A percentile compares a stretch with the other conserved stretches of the same genome.
phyloP scores from a whole-genome alignment of 2,329 filamentous ascomycete genomes.

The Alternaria sp. region DNA sequence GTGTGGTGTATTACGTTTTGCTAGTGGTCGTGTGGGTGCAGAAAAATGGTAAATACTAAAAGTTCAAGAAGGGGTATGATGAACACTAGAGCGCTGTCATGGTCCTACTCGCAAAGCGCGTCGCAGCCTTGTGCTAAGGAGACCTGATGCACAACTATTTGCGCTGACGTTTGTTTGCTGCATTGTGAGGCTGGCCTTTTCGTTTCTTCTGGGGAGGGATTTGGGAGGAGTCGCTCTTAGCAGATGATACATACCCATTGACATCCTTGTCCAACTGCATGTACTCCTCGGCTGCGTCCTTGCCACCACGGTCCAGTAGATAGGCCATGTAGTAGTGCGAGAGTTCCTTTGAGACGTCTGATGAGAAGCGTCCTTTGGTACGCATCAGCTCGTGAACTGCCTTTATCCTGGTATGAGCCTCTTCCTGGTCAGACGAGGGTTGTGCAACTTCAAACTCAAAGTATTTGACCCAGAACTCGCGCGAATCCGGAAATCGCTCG shows the following conservation, averaged over 20 bases:
- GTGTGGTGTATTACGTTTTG: slow-evolving; percentile 44
- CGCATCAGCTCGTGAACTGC: slow-evolving; percentile 79
- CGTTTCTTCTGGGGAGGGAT: slow-evolving; percentile 33
- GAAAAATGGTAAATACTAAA: slow-evolving; percentile 27
- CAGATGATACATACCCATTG: slow-evolving; percentile 68
- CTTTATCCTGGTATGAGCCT: slow-evolving; percentile 76
- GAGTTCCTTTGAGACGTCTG: slow-evolving; percentile 75
- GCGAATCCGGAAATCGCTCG: slow-evolving; percentile 84
- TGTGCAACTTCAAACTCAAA: slow-evolving; percentile 89
- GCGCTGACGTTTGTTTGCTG: slow-evolving; percentile 45
- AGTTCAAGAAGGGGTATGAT: slow-evolving; percentile 20
- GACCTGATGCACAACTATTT: slow-evolving; percentile 28
- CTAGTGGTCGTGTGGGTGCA: slow-evolving; percentile 34
- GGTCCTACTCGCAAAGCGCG: slow-evolving; percentile 3
- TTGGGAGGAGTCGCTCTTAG: slow-evolving; percentile 37
- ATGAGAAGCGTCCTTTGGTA: slow-evolving; percentile 73
- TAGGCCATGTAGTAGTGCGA: slow-evolving; percentile 82
- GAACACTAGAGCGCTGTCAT: slow-evolving; percentile 16
- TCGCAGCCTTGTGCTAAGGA: slow-evolving; percentile 16
- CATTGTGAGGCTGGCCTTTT: slow-evolving; percentile 46
- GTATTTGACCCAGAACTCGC: slow-evolving; percentile 89
- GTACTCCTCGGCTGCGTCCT: slow-evolving; percentile 86
- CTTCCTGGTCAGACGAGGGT: slow-evolving; percentile 70
- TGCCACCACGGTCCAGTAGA: slow-evolving; percentile 80
- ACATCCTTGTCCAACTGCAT: slow-evolving; percentile 83